Evolutionary conservation across 1,139 yeast species (phyloP), one percentile per base, ranked within the genome.

Genomic region (Geotrichum bryndzae): DNA sequence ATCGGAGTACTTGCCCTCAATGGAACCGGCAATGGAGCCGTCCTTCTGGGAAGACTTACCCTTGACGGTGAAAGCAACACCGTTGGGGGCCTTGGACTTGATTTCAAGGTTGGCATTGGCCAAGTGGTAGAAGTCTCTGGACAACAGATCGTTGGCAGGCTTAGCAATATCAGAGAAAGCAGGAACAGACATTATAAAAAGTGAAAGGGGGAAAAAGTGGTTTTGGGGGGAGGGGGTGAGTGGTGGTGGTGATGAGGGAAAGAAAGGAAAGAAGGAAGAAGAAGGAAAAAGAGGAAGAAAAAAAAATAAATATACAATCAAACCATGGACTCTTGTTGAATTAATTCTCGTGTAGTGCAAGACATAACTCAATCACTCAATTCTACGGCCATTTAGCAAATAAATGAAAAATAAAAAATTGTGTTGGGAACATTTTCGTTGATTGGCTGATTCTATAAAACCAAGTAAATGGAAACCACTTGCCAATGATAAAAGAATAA

Each of bases 61-160:
- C 82, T 90, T 90, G 75, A 90, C 91, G 73, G 96, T 85, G 85
- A 94, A 94, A 64, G 91, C 84, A 65, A 94, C 97, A 71, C 98
- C 98, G 77, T 91, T 92, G 77, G 97, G 96, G 72, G 99, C 97
- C 70, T 84, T 84, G 69, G 98, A 87, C 82, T 90, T 88, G 74
- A 92, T 86, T 74, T 90, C 97, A 71, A 94, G 84, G 66, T 95
- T 80, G 69, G 95, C 95, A 68, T 94, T 88, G 69, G 95, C 81
- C 71, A 84, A 80, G 82, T 92, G 98, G 88, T 83, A 95, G 85
- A 90, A 94, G 79, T 94, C 99, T 79, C 83, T 88, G 81, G 84
- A 84, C 77, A 94, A 84, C 73, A 94, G 84, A 79, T 88, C 96
- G 82, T 89, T 90, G 79, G 95, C 83, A 74, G 90, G 84, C 81